Evolutionary conservation across 1,139 yeast genomes (phyloP), one percentile per base, ranked within the genome.

Genomic region (Geotrichum citri-aurantii): DNA sequence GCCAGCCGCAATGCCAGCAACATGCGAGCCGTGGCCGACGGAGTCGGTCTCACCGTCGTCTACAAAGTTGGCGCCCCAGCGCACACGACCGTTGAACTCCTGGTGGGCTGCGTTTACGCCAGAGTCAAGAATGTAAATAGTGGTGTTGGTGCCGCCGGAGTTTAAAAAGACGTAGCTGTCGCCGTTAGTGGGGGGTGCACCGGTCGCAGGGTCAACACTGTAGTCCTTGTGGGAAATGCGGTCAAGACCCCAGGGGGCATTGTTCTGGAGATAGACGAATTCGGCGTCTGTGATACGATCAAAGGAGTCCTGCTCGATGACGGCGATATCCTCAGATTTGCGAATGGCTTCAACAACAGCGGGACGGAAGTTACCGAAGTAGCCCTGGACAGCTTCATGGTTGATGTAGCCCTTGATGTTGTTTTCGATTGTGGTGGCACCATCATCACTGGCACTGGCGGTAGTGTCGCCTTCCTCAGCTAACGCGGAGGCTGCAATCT

Each of bases 391-490:
- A 0, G 59, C 77, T 61, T 79, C 82, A 60, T 86, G 76, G 63
- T 78, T 69, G 73, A 86, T 87, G 27, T 79, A 71, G 66, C 83
- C 86, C 52, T 79, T 71, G 64, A 87, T 78, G 65, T 91, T 91
- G 65, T 58, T 60, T 3, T 46, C 59, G n/a, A 48, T 31, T 5
- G 52, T 46, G 29, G 5, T 46, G 19, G 42, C 31, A 14, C 49
- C 57, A 1, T 7, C 23, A 3, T 40, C 46, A 12, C 14, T 17
- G 6, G 17, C 5, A 37, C 7, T 5, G 37, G 37, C 12, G 12
- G 26, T 40, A 19, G 14, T n/a, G 29, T 27, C 46, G 37, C 50
- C 23, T 11, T 48, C 52, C 5, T 31, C 12, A 11, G 40, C 40
- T 11, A 31, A 11, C 4, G n/a, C 40, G 26, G 23, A 17, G 40